Evolutionary conservation across 306 rosid species (phyloP), one percentile per base, ranked within the genome.

Genomic region (Trifolium subterraneum): DNA sequence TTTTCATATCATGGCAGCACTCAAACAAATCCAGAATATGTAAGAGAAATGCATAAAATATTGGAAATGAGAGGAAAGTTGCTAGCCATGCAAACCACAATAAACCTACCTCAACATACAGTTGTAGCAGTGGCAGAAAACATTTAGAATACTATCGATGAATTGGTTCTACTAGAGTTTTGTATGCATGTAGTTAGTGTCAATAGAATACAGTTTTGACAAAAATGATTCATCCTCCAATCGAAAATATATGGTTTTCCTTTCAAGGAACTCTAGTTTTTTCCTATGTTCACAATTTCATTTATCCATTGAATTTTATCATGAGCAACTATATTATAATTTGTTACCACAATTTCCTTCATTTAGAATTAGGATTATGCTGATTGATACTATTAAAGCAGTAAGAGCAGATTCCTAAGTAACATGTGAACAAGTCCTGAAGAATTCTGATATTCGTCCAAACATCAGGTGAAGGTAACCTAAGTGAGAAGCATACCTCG

Each of bases 401-500:
- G 64, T 36, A 69, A 52, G 56, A 71, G 59, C 19, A 79, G 71
- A 83, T 70, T 82, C 71, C 78, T 68, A 74, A 70, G 80, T 64
- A 35, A 42, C 75, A 66, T 70, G 72, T 69, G 60, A 70, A 79
- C 63, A 70, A 80, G 84, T 82, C 68, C 78, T 70, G 79, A 82
- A 80, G 82, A 85, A 83, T 71, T 64, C 79, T 60, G 78, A 74
- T 61, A 84, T 79, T 87, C 41, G 14, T 63, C 73, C 51, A 81
- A 71, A 65, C 71, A 81, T 45, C 71, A 81, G 91, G 81, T 73
- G 81, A 83, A 75, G 86, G 80, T 80, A 82, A 78, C 94, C 92
- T 71, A 78, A 83, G 92, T 87, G 99, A 94, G 96, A 84, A 86
- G 92, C 95, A 85, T 86, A 87, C 91, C 97, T 89, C 93, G 86